phyloP scores from a whole-genome alignment of 495 filamentous ascomycete species.

The Platismatia glauca region DNA sequence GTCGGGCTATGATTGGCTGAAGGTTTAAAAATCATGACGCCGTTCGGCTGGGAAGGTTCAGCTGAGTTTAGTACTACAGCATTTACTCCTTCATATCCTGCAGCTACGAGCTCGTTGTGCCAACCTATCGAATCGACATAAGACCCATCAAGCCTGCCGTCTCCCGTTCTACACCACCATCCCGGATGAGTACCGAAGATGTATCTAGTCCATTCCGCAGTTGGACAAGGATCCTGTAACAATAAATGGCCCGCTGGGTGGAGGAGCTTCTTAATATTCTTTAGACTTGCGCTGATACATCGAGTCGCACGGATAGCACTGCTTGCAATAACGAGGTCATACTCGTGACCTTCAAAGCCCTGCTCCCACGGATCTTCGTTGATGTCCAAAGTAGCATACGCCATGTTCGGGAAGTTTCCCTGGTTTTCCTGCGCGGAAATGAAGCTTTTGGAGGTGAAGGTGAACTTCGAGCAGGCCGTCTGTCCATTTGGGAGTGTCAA shows the following conservation, averaged over 20 bases:
- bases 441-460: slow-evolving; percentile 41
- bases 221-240: slow-evolving; percentile 1
- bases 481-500: slow-evolving; percentile 14
- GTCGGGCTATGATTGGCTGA: too few relatives aligned
- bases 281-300: background rate
- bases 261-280: slow-evolving; percentile 8
- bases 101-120: too few relatives aligned
- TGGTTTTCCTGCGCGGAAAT: slow-evolving; percentile 32
- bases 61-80: too few relatives aligned
- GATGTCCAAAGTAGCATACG: slow-evolving; percentile 41
- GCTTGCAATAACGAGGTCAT: slow-evolving; percentile 39
- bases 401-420: slow-evolving; percentile 30
- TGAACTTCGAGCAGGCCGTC: slow-evolving; percentile 30
- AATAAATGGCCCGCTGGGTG: slow-evolving; percentile 5
- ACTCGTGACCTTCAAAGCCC: slow-evolving; percentile 24
- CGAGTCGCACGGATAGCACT: slow-evolving; percentile 46
- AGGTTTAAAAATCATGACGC: too few relatives aligned
- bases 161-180: too few relatives aligned
- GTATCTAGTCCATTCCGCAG: too few relatives aligned
- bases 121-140: too few relatives aligned
- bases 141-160: too few relatives aligned
- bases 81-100: too few relatives aligned
- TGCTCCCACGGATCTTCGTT: slow-evolving; percentile 28
- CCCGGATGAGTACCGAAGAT: too few relatives aligned
- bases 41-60: too few relatives aligned